Conservation (phyloP, 495 filamentous ascomycete genomes). For the Aspergillus funiculosus region DNA sequence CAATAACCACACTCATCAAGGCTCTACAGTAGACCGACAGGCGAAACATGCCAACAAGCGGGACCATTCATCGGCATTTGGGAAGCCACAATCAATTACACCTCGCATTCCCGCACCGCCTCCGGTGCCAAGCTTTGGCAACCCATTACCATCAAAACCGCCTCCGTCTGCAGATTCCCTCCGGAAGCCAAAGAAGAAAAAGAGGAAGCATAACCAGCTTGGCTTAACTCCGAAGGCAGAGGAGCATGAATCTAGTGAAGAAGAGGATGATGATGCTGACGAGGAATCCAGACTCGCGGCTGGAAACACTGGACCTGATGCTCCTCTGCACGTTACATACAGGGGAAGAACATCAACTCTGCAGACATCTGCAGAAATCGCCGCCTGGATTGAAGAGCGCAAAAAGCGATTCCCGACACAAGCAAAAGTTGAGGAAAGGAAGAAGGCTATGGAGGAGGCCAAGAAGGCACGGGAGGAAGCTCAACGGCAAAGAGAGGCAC, state of each 20-base stretch:
- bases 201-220: conserved; percentile 70
- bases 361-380: conserved; percentile 61
- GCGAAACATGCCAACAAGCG: conserved; percentile 33
- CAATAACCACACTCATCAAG: conserved; percentile 41
- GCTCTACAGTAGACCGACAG: conserved; percentile 35
- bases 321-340: conserved; percentile 40
- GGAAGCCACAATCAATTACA: conserved; percentile 32
- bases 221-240: conserved; percentile 73
- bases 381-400: conserved; percentile 75
- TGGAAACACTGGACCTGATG: conserved; percentile 22
- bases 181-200: conserved; percentile 64
- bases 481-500: conserved; percentile 19
- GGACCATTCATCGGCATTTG: conserved; percentile 39
- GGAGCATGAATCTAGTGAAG: conserved; percentile 62
- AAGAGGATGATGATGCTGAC: conserved; percentile 66
- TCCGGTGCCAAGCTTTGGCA: conserved; percentile 57
- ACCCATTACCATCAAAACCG: conserved; percentile 56
- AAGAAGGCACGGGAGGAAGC: conserved; percentile 36
- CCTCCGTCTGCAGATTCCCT: conserved; percentile 39
- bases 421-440: conserved; percentile 49
- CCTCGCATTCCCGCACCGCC: conserved; percentile 48
- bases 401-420: conserved; percentile 72
- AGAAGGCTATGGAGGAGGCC: conserved; percentile 40
- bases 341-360: conserved; percentile 37
- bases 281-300: conserved; percentile 54